phyloP scores from a whole-genome alignment of 1,139 yeast genomes.

The Tardiomyces digboiensis region DNA sequence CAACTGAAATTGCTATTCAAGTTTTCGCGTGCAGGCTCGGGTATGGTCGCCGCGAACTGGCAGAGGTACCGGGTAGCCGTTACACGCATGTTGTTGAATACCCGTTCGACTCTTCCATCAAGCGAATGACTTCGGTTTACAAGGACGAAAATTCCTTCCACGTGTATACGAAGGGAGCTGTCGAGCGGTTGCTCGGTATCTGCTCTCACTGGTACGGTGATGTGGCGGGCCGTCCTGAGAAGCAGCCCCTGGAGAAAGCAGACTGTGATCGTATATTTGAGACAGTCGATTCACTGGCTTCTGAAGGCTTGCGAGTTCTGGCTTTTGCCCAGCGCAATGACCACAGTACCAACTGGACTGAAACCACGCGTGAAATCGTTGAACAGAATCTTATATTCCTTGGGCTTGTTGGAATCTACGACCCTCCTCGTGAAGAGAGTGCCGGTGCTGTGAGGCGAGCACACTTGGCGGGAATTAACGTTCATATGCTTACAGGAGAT shows the following conservation, averaged over 20 bases:
- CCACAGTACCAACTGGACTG: conserved; percentile 1
- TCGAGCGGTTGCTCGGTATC: conserved; percentile 54
- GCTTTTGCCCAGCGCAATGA: conserved; percentile 54
- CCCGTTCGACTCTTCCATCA: conserved; percentile 72
- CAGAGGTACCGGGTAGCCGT: not conserved
- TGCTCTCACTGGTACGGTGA: conserved; percentile 48
- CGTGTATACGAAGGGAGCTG: conserved; percentile 70
- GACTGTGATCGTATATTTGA: conserved; percentile 38
- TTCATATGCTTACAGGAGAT: conserved; percentile 82
- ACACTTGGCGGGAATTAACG: conserved; percentile 71
- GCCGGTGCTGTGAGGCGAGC: conserved; percentile 58
- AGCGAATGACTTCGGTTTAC: conserved; percentile 64
- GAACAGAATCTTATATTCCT: conserved; percentile 50
- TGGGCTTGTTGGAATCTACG: conserved; percentile 72
- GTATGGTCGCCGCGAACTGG: conserved; percentile 28
- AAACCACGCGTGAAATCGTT: conserved; percentile 47
- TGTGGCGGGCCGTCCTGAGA: conserved; percentile 7
- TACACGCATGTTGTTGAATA: conserved; percentile 44
- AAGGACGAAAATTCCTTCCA: conserved; percentile 25
- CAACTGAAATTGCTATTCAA: conserved; percentile 77
- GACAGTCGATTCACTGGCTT: conserved; percentile 70
- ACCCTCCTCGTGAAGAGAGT: conserved; percentile 73
- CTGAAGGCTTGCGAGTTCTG: conserved; percentile 66
- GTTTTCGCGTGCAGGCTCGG: conserved; percentile 55
- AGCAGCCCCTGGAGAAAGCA: conserved; percentile 1